Evolutionary conservation across 108 stramenopile genomes (phyloP).

Genomic region (Thalassiosira profunda): DNA sequence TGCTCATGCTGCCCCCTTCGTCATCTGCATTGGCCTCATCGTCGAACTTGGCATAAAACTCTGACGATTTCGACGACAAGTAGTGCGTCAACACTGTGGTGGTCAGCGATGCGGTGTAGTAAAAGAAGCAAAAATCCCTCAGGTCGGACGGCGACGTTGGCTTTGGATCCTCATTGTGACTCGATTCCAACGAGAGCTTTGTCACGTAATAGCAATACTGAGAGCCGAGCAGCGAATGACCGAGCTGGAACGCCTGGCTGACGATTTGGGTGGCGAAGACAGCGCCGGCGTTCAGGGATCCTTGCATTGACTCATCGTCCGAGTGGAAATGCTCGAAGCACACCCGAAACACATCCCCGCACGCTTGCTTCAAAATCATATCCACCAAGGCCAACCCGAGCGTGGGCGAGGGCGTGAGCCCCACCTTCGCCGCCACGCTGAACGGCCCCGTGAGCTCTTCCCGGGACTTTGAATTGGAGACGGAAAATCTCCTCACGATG

Average conservation of each 20-base stretch:
- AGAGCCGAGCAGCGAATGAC: slow-evolving; percentile 17
- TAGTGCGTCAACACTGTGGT: slow-evolving; percentile 35
- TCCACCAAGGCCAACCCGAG: slow-evolving; percentile 41
- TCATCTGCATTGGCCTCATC: neutral
- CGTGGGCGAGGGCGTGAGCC: slow-evolving; percentile 32
- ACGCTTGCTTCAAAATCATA: slow-evolving; percentile 44
- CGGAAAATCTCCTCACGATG: slow-evolving; percentile 16
- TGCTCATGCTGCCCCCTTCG: slow-evolving; percentile 8
- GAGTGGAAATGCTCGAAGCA: slow-evolving; percentile 14
- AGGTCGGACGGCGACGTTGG: slow-evolving; percentile 8
- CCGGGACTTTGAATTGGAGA: neutral
- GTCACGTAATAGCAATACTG: slow-evolving; percentile 20
- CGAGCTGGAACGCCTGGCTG: slow-evolving; percentile 31
- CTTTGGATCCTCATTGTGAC: neutral
- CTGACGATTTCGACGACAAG: slow-evolving; percentile 9
- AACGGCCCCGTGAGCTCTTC: slow-evolving; percentile 31
- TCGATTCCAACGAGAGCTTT: slow-evolving; percentile 15
- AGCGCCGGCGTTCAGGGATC: neutral
- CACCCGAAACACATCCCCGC: slow-evolving; percentile 31
- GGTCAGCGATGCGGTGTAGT: slow-evolving; percentile 29
- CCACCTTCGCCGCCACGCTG: slow-evolving; percentile 19
- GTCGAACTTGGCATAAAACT: slow-evolving; percentile 26
- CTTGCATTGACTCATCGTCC: neutral
- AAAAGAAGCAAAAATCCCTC: slow-evolving; percentile 33
- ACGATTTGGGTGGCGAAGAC: slow-evolving; percentile 30